Evolutionary conservation across 305 asterid species (phyloP), one percentile per base, ranked within the genome.

Genomic region (Petunia hybrid): DNA sequence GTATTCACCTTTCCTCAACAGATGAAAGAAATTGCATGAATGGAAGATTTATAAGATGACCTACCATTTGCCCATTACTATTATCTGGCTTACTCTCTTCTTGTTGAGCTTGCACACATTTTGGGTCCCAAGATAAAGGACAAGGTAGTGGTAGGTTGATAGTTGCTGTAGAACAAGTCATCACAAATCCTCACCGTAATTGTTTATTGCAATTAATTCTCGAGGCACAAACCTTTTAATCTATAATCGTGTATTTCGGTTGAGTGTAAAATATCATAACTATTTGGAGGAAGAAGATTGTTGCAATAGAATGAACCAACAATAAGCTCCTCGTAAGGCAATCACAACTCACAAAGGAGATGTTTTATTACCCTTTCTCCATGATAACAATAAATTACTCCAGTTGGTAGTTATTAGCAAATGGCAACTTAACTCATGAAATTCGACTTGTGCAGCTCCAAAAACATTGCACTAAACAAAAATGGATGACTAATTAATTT

Each of bases 391-490:
- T 8, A 35, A 48, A 40, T 31, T 71, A 48, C 6, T 73, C 63
- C 36, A 73, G 62, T 13, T 48, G 36, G 46, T 22, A 73, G 9
- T 35, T 10, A 51, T 36, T 39, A 35, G 46, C 10, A 46, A 70
- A 70, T 10, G 3, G 31, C 60, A 46, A 10, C 77, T 70, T 70
- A 70, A 70, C 22, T 46, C 42, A 45, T 70, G 41, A 46, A 70
- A 45, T 56, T 56, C 4, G 4, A 56, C 4, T 56, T 2, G 61
- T 56, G 61, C 61, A 14, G 14, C 61, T 56, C 61, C 61, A 56
- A 56, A 56, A 56, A 13, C 31, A n/a, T 57, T 4, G 63, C 63
- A 57, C 61, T 5, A 48, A 16, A 1, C 9, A 71, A 46, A 35
- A 8, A 51, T 48, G 35, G 63, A 51, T 35, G 13, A 48, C 31